Percentiles rank a stretch among this genome's conserved stretches.
phyloP scores from a whole-genome alignment of 257 asterid genomes.

The Solanum dulcamara region DNA sequence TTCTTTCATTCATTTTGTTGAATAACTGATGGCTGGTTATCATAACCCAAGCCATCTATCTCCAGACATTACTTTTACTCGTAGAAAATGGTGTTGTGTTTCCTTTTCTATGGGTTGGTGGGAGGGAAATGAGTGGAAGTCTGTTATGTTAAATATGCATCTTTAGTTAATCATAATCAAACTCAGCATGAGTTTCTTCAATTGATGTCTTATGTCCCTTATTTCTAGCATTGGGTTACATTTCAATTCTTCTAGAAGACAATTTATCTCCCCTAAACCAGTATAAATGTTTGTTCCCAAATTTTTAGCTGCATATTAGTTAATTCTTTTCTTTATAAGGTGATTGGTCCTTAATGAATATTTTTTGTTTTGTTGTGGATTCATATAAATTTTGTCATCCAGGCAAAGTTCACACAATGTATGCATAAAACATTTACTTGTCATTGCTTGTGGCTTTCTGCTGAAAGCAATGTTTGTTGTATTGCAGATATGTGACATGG shows the following conservation, averaged over 20 bases:
- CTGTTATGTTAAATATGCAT: background rate
- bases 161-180: background rate
- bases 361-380: background rate
- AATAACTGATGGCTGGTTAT: background rate
- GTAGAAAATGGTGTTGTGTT: background rate
- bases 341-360: background rate
- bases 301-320: background rate
- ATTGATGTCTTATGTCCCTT: background rate
- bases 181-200: background rate
- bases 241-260: background rate
- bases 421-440: background rate
- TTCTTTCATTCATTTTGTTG: background rate
- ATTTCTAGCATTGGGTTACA: background rate
- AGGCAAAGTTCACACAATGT: background rate
- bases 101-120: background rate
- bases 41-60: background rate
- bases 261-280: background rate
- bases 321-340: background rate
- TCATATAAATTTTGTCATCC: background rate
- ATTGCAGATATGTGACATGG: constrained; percentile 94
- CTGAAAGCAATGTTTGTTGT: background rate
- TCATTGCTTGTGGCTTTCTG: constrained; percentile 1
- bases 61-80: background rate
- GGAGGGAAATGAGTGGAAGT: background rate
- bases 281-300: background rate